Percentiles rank a stretch among this genome's conserved stretches.
Evolutionary conservation across 1,139 yeast genomes (phyloP).

Genomic region (Lodderomyces elongisporus): DNA sequence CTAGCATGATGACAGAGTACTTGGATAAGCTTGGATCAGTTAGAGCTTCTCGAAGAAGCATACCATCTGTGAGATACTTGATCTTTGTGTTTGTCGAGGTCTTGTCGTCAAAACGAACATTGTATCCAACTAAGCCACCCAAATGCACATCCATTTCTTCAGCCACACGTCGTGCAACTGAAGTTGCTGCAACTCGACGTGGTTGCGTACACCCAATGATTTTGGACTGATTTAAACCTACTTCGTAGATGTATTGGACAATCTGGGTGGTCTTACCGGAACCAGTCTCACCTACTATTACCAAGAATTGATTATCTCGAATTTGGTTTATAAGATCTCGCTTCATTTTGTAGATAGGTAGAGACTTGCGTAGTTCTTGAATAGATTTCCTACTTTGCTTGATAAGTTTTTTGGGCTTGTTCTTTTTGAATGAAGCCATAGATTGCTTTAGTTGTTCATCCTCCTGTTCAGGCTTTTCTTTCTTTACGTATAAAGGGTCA

Average conservation of each 20-base stretch:
- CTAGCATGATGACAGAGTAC: conserved; percentile 83
- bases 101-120: conserved; percentile 82
- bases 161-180: conserved; percentile 86
- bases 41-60: conserved; percentile 80
- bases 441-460: conserved; percentile 3
- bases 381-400: conserved; percentile 35
- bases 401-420: conserved; percentile 42
- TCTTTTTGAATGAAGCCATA: conserved; percentile 18
- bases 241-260: conserved; percentile 36
- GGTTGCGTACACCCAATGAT: conserved; percentile 88
- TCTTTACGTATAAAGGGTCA: conserved; percentile 40
- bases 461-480: conserved; percentile 4
- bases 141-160: conserved; percentile 69
- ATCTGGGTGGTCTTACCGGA: conserved; percentile 44
- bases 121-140: conserved; percentile 80
- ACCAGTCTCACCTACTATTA: conserved; percentile 47
- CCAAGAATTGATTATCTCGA: conserved; percentile 38
- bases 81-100: conserved; percentile 53
- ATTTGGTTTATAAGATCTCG: conserved; percentile 54
- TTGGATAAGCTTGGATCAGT: conserved; percentile 65
- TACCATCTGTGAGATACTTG: conserved; percentile 88
- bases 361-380: conserved; percentile 58
- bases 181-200: conserved; percentile 91
- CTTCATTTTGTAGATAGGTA: conserved; percentile 73
- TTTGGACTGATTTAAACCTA: conserved; percentile 25